Evolutionary conservation across 1,284 basidiomycete species (phyloP).

Genomic region (Lentinus polychrous): DNA sequence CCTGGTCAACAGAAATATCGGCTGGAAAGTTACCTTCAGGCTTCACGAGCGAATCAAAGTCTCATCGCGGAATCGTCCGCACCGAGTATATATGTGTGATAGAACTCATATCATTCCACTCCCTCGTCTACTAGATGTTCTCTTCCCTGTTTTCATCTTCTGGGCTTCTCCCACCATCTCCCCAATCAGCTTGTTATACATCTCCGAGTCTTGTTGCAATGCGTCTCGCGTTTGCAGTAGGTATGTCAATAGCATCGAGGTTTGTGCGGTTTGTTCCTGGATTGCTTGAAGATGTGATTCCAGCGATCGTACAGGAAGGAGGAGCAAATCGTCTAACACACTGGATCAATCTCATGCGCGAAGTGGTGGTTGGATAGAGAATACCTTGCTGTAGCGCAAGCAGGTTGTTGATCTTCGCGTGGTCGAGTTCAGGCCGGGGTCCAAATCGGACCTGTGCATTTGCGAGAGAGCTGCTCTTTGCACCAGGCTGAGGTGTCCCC

Average conservation of each 20-base stretch:
- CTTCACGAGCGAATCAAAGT: no score
- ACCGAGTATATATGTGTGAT: no score
- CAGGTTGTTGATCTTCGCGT: conserved; percentile 54
- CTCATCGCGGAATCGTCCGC: no score
- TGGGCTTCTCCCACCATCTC: conserved; percentile 80
- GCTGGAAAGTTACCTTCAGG: no score
- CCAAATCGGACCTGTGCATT: conserved; percentile 56
- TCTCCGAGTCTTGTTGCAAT: conserved; percentile 82
- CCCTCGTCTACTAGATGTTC: conserved; percentile 41
- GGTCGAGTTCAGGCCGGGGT: conserved; percentile 67
- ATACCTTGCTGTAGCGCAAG: conserved; percentile 67
- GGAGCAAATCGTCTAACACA: conserved; percentile 54
- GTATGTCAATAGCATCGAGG: conserved; percentile 71
- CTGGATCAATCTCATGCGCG: conserved; percentile 5
- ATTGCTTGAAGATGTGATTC: conserved; percentile 64
- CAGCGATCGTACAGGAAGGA: conserved; percentile 62
- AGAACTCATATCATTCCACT: conserved; percentile 32
- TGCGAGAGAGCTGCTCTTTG: conserved; percentile 24
- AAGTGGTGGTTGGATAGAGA: conserved; percentile 2
- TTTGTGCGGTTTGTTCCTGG: conserved; percentile 60
- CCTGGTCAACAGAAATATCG: no score
- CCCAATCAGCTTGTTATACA: conserved; percentile 75
- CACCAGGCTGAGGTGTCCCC: conserved; percentile 46
- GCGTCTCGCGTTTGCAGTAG: conserved; percentile 79
- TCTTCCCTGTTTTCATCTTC: conserved; percentile 62